phyloP scores from a whole-genome alignment of 306 rosid species.

The Trichosanthes cucumerina region DNA sequence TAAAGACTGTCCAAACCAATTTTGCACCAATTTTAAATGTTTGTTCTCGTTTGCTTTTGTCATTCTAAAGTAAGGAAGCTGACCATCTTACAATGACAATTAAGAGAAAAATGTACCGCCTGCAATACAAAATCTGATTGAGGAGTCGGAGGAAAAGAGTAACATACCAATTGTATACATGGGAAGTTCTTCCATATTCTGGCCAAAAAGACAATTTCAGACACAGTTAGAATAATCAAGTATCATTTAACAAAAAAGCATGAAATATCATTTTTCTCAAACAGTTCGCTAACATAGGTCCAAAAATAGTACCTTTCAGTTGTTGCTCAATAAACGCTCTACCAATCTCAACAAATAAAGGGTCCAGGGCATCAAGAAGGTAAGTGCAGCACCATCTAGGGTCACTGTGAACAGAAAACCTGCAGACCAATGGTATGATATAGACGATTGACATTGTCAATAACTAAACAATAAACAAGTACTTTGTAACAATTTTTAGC shows the following conservation, averaged over 20 bases:
- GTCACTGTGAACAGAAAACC: constrained; percentile 78
- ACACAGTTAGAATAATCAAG: constrained; percentile 18
- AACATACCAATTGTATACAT: constrained; percentile 76
- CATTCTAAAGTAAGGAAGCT: not conserved
- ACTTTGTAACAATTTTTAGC: not conserved
- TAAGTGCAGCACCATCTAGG: constrained; percentile 83
- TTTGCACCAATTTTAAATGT: not conserved
- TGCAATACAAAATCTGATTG: not conserved
- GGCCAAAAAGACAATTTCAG: constrained; percentile 19
- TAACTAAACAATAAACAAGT: not conserved
- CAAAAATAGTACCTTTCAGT: constrained; percentile 44
- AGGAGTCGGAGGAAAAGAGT: constrained; percentile 5
- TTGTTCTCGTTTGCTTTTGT: not conserved
- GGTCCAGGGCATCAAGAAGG: constrained; percentile 92
- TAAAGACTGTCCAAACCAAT: not conserved
- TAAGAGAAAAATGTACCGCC: not conserved
- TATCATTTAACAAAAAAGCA: constrained; percentile 7
- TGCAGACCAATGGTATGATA: constrained; percentile 11
- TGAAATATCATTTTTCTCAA: constrained; percentile 7
- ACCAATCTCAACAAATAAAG: constrained; percentile 72
- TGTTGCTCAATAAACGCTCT: constrained; percentile 73
- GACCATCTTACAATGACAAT: not conserved
- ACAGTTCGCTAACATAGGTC: constrained; percentile 9
- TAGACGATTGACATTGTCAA: not conserved
- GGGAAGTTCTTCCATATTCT: constrained; percentile 83